Evolutionary conservation across 345 rosid species (phyloP).

Genomic region (Mercurialis annua): DNA sequence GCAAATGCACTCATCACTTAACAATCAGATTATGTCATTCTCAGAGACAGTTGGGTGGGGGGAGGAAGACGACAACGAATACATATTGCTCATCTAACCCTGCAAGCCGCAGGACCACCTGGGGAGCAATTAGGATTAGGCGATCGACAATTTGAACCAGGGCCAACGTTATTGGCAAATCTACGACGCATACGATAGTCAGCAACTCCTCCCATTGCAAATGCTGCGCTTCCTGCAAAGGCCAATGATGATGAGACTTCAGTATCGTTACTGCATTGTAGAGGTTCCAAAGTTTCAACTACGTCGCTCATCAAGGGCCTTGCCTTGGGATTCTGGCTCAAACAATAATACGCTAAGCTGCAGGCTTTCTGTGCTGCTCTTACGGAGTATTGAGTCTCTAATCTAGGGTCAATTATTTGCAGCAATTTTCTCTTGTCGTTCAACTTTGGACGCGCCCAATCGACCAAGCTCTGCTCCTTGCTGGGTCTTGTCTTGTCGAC

Average conservation of each 20-base stretch:
- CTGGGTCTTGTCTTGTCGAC: conserved; percentile 94
- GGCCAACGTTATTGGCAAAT: conserved; percentile 65
- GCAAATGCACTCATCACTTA: conserved; percentile 37
- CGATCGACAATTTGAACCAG: conserved; percentile 72
- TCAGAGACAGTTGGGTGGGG: conserved; percentile 17
- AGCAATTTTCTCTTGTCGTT: conserved; percentile 86
- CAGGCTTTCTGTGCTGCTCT: conserved; percentile 95
- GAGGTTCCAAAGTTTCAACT: conserved; percentile 89
- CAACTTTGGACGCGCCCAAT: conserved; percentile 96
- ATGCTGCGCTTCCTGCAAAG: conserved; percentile 36
- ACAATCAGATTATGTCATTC: conserved; percentile 41
- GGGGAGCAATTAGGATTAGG: conserved; percentile 78
- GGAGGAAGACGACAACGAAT: conserved; percentile 40
- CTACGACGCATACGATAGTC: conserved; percentile 57
- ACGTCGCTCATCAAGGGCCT: conserved; percentile 97
- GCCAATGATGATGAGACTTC: conserved; percentile 42
- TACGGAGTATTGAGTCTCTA: conserved; percentile 83
- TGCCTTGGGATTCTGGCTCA: conserved; percentile 96
- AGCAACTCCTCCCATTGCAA: conserved; percentile 71
- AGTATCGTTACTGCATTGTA: conserved; percentile 54
- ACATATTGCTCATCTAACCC: conserved; percentile 70
- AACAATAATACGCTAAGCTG: conserved; percentile 90
- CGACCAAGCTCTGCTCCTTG: conserved; percentile 94
- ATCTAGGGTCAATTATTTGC: conserved; percentile 86
- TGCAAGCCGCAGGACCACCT: conserved; percentile 72